Evolutionary conservation across 768 basidiomycete genomes (phyloP).

Genomic region (Dentipellis sp.): DNA sequence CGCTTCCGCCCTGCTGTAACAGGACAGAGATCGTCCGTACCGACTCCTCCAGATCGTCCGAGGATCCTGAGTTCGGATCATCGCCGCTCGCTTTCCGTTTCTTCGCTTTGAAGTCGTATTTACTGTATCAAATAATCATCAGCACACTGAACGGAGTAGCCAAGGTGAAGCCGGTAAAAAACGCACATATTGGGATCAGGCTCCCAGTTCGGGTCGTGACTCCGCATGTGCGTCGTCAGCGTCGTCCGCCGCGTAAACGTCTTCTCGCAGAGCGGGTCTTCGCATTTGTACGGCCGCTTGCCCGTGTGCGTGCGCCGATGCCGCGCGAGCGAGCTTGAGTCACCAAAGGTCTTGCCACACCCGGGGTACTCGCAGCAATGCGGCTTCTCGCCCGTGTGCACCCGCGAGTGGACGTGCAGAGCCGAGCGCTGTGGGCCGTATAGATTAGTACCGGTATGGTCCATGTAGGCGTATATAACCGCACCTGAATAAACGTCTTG

Average conservation of each 20-base stretch:
- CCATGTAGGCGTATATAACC: constrained; percentile 13
- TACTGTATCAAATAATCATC: constrained; percentile 30
- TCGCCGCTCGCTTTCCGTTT: constrained; percentile 38
- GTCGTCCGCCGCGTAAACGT: constrained; percentile 84
- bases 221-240: constrained; percentile 79
- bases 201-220: constrained; percentile 79
- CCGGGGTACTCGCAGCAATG: constrained; percentile 86
- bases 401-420: constrained; percentile 78
- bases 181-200: constrained; percentile 77
- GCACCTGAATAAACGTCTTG: constrained; percentile 88
- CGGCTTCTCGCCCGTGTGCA: constrained; percentile 91
- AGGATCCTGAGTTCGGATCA: constrained; percentile 21
- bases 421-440: constrained; percentile 60
- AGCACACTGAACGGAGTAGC: neutral
- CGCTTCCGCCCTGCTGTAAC: constrained; percentile 37
- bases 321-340: constrained; percentile 85
- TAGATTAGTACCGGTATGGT: constrained; percentile 2
- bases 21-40: constrained; percentile 69
- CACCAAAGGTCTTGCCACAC: constrained; percentile 82
- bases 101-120: constrained; percentile 74
- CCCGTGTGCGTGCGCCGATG: constrained; percentile 87
- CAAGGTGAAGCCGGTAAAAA: constrained; percentile 1
- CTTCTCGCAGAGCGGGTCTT: constrained; percentile 75
- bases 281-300: constrained; percentile 81
- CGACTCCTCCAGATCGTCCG: constrained; percentile 55